Percentiles rank a stretch among this genome's conserved stretches.
phyloP scores from a whole-genome alignment of 495 filamentous ascomycete genomes.

The Penicillium samsonianum region DNA sequence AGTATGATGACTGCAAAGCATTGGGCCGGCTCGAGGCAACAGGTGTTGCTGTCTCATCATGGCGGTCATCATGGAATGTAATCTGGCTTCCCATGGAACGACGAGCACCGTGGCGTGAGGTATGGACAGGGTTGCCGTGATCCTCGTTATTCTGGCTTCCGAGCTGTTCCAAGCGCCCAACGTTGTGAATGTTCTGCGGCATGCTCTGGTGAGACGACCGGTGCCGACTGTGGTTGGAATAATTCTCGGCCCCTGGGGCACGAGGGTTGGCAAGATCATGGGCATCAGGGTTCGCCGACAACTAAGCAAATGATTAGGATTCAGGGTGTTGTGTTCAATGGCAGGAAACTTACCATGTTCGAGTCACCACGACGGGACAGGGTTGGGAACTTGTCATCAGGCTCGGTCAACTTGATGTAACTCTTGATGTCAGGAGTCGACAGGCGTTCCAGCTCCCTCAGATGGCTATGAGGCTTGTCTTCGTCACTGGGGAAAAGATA shows the following conservation, averaged over 20 bases:
- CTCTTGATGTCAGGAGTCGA: conserved; percentile 66
- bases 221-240: conserved; percentile 70
- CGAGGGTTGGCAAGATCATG: conserved; percentile 76
- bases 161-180: conserved; percentile 40
- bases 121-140: conserved; percentile 19
- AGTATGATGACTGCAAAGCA: conserved; percentile 78
- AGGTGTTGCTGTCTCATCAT: conserved; percentile 28
- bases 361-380: conserved; percentile 69
- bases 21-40: conserved; percentile 35
- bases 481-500: conserved; percentile 87
- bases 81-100: conserved; percentile 58
- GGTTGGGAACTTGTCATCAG: conserved; percentile 82
- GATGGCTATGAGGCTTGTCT: conserved; percentile 45
- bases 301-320: conserved; percentile 42
- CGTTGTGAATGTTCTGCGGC: conserved; percentile 58
- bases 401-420: conserved; percentile 70
- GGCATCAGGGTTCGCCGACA: conserved; percentile 79
- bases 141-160: conserved; percentile 27
- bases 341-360: conserved; percentile 61
- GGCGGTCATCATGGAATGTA: conserved; percentile 34
- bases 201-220: conserved; percentile 79
- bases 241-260: conserved; percentile 64
- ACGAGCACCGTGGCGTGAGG: conserved; percentile 42
- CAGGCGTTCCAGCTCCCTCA: conserved; percentile 51
- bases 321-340: not conserved